These are phyloP conservation scores for Plectosphaerella cucumerina DNA, from an alignment of 2,329 filamentous ascomycete genomes.

Conservation along the genomic window DNA sequence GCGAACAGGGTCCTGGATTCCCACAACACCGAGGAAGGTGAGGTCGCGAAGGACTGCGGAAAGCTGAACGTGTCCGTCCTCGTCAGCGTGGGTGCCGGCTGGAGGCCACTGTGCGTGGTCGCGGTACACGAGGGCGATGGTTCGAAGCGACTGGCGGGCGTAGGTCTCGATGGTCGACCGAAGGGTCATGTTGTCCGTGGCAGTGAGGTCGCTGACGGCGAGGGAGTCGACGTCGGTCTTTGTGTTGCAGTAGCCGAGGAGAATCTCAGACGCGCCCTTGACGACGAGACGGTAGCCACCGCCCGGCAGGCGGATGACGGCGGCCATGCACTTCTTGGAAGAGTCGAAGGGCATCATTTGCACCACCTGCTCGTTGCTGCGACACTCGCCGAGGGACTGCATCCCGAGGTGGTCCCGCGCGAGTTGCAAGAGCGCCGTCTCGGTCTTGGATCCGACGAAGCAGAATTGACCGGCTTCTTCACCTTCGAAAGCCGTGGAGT, in stretches of 20 bases:
- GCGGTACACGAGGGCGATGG: slow-evolving; percentile 33
- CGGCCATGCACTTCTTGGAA: slow-evolving; percentile 63
- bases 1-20: slow-evolving; percentile 65
- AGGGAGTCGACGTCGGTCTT: slow-evolving; percentile 16
- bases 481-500: slow-evolving; percentile 66
- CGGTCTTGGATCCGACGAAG: slow-evolving; percentile 75
- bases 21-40: slow-evolving; percentile 45
- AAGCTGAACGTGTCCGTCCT: slow-evolving; percentile 45
- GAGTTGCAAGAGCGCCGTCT: slow-evolving; percentile 70
- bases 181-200: slow-evolving; percentile 9
- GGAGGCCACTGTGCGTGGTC: slow-evolving; percentile 38
- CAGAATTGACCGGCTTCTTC: slow-evolving; percentile 52
- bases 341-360: slow-evolving; percentile 35
- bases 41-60: slow-evolving; percentile 19
- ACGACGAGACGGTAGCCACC: slow-evolving; percentile 53
- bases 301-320: slow-evolving; percentile 51
- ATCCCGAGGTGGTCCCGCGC: slow-evolving; percentile 63
- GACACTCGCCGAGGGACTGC: slow-evolving; percentile 54
- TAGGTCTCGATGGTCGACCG: slow-evolving; percentile 29
- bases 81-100: slow-evolving; percentile 50
- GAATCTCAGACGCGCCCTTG: slow-evolving; percentile 48
- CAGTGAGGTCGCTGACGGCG: slow-evolving; percentile 5
- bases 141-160: slow-evolving; percentile 32
- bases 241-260: slow-evolving; percentile 36
- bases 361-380: slow-evolving; percentile 50